phyloP scores from a whole-genome alignment of 805 yeast genomes.

The Saccharomycopsis sp. region DNA sequence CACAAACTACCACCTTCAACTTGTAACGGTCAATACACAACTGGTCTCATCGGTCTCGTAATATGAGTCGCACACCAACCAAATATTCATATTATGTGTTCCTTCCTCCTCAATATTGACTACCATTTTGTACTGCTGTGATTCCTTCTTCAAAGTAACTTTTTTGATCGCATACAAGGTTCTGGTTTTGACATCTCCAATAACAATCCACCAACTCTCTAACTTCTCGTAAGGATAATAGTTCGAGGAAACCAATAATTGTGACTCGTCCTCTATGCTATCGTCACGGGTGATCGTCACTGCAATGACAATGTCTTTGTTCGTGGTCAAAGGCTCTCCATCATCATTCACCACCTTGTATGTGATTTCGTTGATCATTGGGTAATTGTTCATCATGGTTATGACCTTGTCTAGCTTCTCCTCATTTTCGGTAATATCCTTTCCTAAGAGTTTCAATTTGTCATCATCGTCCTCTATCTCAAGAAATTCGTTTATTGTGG shows the following conservation, averaged over 20 bases:
- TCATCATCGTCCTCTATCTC: constrained; percentile 61
- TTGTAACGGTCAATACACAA: not conserved
- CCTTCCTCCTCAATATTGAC: constrained; percentile 59
- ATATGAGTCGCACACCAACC: constrained; percentile 90
- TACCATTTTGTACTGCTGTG: constrained; percentile 45
- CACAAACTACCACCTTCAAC: not conserved
- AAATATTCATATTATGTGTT: constrained; percentile 52
- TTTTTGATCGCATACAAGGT: constrained; percentile 72
- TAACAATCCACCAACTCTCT: constrained; percentile 83
- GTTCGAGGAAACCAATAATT: constrained; percentile 52
- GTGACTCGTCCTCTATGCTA: constrained; percentile 50
- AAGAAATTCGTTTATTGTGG: constrained; percentile 72
- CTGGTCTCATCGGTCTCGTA: constrained; percentile 68
- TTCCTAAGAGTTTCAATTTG: constrained; percentile 53
- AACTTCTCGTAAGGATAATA: constrained; percentile 51
- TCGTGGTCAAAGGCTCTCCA: constrained; percentile 37
- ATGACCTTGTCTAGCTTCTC: constrained; percentile 61
- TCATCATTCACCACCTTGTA: constrained; percentile 41
- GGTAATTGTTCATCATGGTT: constrained; percentile 82
- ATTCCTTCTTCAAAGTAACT: constrained; percentile 44
- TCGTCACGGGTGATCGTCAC: constrained; percentile 65
- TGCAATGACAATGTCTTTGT: constrained; percentile 34
- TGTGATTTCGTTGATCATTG: constrained; percentile 62
- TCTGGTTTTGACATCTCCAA: constrained; percentile 57
- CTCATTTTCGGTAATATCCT: constrained; percentile 32